Conservation (phyloP, 169 alveolate genomes). For the Perkinsus olseni region DNA sequence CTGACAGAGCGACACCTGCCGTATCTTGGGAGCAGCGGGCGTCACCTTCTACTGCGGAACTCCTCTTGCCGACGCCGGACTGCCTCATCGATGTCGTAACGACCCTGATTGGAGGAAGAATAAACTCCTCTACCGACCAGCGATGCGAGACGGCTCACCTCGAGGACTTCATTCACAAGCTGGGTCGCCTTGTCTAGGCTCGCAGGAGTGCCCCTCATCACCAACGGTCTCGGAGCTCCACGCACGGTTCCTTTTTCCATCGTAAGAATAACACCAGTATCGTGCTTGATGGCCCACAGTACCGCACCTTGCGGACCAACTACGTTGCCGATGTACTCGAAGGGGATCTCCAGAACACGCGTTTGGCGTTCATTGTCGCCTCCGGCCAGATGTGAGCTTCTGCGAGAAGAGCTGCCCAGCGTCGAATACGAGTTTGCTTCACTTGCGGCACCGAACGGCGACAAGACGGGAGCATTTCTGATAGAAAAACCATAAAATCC, state of each 20-base stretch:
- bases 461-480: neutral
- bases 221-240: neutral
- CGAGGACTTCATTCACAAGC: neutral
- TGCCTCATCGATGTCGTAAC: neutral
- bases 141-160: neutral
- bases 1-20: too few species aligned
- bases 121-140: neutral
- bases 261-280: neutral
- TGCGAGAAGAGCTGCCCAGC: neutral
- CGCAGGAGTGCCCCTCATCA: neutral
- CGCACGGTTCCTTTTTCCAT: neutral
- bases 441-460: neutral
- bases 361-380: neutral
- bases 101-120: neutral
- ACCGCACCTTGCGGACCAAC: neutral
- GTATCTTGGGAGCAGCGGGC: neutral
- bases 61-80: neutral
- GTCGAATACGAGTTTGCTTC: neutral
- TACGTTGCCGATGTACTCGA: neutral
- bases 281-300: neutral
- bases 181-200: neutral
- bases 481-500: neutral
- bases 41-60: neutral
- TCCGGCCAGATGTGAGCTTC: neutral
- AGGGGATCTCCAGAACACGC: neutral